Evolutionary conservation across 2,329 filamentous ascomycete genomes (phyloP).

Genomic region (Lecanicillium sp.): DNA sequence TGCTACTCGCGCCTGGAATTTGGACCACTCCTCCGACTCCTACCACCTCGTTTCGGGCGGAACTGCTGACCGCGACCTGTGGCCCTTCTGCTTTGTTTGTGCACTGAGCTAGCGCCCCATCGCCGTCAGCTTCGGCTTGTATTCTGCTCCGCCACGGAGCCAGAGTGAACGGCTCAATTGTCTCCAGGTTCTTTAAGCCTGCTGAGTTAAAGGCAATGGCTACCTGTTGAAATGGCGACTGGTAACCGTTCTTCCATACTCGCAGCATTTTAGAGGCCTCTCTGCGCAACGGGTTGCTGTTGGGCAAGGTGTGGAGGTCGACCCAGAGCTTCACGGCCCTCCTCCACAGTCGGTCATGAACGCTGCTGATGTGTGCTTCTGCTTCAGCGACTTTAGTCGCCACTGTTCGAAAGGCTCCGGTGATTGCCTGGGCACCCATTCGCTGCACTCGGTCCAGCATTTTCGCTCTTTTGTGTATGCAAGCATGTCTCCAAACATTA

Average conservation of each 20-base stretch:
- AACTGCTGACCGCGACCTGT: constrained; percentile 13
- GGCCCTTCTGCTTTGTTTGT: constrained; percentile 3
- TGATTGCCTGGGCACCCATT: constrained; percentile 11
- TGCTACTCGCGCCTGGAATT: neutral
- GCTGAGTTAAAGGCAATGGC: constrained; percentile 1
- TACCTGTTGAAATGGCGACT: constrained; percentile 8
- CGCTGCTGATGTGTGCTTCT: constrained; percentile 12
- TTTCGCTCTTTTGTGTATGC: constrained; percentile 9
- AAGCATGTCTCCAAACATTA: constrained; percentile 16
- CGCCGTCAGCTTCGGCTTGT: neutral
- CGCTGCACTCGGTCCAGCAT: constrained; percentile 9
- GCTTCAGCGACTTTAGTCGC: constrained; percentile 14
- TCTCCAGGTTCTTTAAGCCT: constrained; percentile 6
- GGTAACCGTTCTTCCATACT: constrained; percentile 1
- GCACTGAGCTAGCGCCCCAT: neutral
- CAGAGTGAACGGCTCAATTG: constrained; percentile 8
- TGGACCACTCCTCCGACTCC: constrained; percentile 10
- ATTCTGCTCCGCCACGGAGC: constrained; percentile 6
- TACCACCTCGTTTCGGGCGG: constrained; percentile 12
- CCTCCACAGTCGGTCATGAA: constrained; percentile 12
- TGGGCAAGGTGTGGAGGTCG: constrained; percentile 4
- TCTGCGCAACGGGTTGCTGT: constrained; percentile 6
- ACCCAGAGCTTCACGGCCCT: constrained; percentile 9
- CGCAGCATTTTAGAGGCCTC: constrained; percentile 1
- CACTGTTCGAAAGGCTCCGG: constrained; percentile 12